phyloP scores from a whole-genome alignment of 2,329 filamentous ascomycete species.

The Geosmithia flava region DNA sequence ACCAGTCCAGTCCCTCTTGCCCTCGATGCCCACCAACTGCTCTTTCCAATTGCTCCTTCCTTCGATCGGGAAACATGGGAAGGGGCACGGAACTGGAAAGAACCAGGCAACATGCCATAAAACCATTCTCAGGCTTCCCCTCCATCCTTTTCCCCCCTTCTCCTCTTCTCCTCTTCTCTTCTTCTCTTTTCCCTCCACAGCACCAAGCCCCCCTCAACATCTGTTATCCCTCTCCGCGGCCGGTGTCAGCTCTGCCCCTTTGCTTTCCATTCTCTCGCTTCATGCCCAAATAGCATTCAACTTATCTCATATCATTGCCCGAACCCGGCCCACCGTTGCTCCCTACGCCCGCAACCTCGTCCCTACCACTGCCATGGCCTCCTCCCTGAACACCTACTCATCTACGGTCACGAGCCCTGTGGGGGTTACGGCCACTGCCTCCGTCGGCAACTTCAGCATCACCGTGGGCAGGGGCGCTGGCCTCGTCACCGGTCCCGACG shows the following conservation, averaged over 20 bases:
- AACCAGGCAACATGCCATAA: not conserved
- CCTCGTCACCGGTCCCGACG: not conserved
- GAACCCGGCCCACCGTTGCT: not conserved
- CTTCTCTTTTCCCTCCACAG: not conserved
- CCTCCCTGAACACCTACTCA: not conserved
- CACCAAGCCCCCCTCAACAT: not conserved
- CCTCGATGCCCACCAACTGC: not conserved
- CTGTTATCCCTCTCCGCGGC: not conserved
- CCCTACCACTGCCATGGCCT: not conserved
- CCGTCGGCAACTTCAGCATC: not conserved
- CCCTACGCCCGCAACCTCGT: not conserved
- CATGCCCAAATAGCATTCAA: not conserved
- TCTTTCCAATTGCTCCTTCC: not conserved
- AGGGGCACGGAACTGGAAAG: not conserved
- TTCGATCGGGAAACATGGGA: not conserved
- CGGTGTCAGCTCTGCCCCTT: not conserved
- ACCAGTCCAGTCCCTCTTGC: not conserved
- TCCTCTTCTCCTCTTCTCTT: slow-evolving; percentile 6
- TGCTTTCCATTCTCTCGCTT: not conserved
- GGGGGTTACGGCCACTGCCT: not conserved
- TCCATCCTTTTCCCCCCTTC: slow-evolving; percentile 7
- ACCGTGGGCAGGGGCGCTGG: not conserved
- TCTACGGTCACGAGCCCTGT: not conserved
- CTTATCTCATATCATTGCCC: not conserved
- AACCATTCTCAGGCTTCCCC: not conserved